Base-by-base conservation (phyloP, 176 grass and related monocot genomes). In the Chloris gayana region DNA sequence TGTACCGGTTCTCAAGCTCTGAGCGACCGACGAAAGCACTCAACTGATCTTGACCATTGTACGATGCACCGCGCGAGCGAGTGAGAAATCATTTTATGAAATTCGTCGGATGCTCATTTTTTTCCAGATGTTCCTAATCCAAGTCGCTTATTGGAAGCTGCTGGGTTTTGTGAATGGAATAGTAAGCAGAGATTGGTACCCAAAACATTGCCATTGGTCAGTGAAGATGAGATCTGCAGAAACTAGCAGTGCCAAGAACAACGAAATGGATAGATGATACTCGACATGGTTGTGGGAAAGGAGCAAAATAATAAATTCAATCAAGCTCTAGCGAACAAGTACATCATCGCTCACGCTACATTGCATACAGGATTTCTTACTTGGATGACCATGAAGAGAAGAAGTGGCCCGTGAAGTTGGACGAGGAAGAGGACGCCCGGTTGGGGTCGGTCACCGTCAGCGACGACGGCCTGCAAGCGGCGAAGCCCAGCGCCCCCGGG, bases 371-470 rank as follows among this genome's bases (percentile, higher is more conserved):
- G 32, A 33, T 47, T 32, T 59, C 57, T 39, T 49, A 77, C 30
- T 82, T 80, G 3, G 66, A 49, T 18, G 82, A 72, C 87, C 78
- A 89, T 2, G 77, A 62, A 12, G 88, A 89, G 78, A 85, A 89
- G 78, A 82, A 82, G 7, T 82, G 74, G 25, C 73, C 44, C 58
- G 74, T 68, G 24, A 79, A 33, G 21, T 84, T 88, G 81, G 83
- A 89, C 39, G 82, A 89, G 0, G 88, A 89, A 0, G 87, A 77
- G 0, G 87, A 89, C 13, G 88, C 88, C 18, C 79, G 58, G 68
- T 86, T 89, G 25, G 83, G 19, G 79, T 89, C 88, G 6, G 78
- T 66, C 60, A 78, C 88, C 10, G 73, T 67, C 50, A 78, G 32
- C 59, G 72, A 76, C 59, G 72, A 76, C 25, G 60, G 83, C 50